Evolutionary conservation across 345 rosid species (phyloP).

Genomic region (Luvunga scandens): DNA sequence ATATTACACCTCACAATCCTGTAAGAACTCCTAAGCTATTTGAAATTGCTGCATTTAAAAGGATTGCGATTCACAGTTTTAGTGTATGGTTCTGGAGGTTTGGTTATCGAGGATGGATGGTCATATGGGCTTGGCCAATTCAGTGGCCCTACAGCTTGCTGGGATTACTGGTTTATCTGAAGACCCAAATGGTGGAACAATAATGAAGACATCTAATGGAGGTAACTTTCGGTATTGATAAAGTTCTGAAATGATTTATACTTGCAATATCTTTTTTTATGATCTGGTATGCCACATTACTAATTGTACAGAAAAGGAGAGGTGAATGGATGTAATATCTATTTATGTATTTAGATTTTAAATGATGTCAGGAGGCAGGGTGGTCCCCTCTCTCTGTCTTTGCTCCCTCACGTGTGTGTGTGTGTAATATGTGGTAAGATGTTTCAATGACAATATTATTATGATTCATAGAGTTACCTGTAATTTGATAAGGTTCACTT

Average conservation of each 20-base stretch:
- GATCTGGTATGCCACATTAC: not conserved
- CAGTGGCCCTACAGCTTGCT: constrained; percentile 64
- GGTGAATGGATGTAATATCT: not conserved
- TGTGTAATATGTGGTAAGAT: not conserved
- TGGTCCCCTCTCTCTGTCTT: not conserved
- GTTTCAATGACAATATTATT: not conserved
- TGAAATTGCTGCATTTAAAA: not conserved
- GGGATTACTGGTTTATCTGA: constrained; percentile 51
- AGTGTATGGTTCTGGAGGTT: constrained; percentile 39
- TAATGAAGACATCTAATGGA: constrained; percentile 52
- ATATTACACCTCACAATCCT: constrained; percentile 68
- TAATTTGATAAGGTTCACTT: not conserved
- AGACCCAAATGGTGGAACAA: constrained; percentile 77
- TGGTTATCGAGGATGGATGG: constrained; percentile 91
- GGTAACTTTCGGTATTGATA: constrained; percentile 39
- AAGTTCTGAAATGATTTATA: constrained; percentile 3
- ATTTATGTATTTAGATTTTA: not conserved
- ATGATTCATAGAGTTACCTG: not conserved
- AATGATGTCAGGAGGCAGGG: not conserved
- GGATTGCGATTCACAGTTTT: not conserved
- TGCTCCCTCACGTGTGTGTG: not conserved
- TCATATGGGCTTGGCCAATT: constrained; percentile 90
- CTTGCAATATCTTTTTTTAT: not conserved
- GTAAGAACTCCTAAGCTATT: constrained; percentile 36
- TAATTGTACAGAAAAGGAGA: constrained; percentile 2